Conservation (phyloP, 2,329 filamentous ascomycete genomes). For the Neonectria ditissima region DNA sequence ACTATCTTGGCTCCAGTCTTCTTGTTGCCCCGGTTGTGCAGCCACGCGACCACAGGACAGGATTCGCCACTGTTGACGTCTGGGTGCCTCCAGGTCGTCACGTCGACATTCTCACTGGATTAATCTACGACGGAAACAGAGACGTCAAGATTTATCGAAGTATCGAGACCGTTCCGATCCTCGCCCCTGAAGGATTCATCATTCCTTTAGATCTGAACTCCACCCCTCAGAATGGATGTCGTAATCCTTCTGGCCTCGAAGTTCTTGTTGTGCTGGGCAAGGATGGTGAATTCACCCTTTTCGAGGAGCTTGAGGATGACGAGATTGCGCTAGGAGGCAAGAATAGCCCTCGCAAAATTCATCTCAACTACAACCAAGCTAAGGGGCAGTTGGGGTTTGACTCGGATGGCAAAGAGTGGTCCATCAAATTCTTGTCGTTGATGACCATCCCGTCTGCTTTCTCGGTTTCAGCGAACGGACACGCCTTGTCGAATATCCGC, state of each 20-base stretch:
- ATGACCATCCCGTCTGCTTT: conserved; percentile 6
- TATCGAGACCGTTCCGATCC: conserved; percentile 63
- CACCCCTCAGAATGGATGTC: conserved; percentile 59
- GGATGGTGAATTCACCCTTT: conserved; percentile 61
- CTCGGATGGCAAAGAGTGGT: conserved; percentile 25
- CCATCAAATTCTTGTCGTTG: conserved; percentile 34
- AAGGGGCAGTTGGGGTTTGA: conserved; percentile 21
- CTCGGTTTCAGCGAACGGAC: conserved; percentile 5
- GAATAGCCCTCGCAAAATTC: neutral
- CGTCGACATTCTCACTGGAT: conserved; percentile 69
- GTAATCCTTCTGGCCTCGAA: conserved; percentile 60
- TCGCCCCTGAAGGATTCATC: conserved; percentile 68
- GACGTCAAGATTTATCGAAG: conserved; percentile 63
- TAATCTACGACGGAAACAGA: conserved; percentile 68
- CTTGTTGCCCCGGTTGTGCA: conserved; percentile 68
- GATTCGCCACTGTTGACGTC: conserved; percentile 60
- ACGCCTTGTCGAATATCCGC: neutral
- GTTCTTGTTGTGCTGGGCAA: conserved; percentile 60
- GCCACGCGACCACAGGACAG: conserved; percentile 60
- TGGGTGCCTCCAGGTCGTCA: conserved; percentile 69
- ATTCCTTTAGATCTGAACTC: conserved; percentile 64
- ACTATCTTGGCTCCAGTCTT: conserved; percentile 67
- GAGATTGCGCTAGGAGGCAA: neutral
- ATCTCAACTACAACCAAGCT: conserved; percentile 21
- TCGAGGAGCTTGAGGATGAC: conserved; percentile 57